Evolutionary conservation across 495 filamentous ascomycete genomes (phyloP), one percentile per base, ranked within the genome.

Genomic region (Hypoxylon crocopeplum): DNA sequence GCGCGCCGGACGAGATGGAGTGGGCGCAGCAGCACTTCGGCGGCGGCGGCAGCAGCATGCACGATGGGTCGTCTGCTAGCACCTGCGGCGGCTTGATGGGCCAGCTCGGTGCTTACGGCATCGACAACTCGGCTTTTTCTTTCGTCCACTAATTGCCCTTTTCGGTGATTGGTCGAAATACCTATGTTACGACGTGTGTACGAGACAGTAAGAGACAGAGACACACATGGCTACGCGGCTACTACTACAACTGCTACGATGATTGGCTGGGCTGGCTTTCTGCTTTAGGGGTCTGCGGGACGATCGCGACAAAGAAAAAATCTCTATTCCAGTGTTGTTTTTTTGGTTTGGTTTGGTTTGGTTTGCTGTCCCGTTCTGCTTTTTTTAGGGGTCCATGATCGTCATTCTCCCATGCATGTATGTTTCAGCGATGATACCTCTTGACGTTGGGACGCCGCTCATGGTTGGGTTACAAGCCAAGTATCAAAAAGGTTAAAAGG

Each of bases 1-100:
- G 70, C 30, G 70, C 72, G 65, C 42, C 72, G 8, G 70, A 72
- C 40, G 71, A 73, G 49, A 66, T 70, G 64, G 68, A 70, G 5
- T 70, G 68, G 68, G 54, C 61, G 29, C 68, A 70, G 30, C 64
- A 68, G 24, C 68, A 68, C 32, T 58, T 66, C 46, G 55, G 58
- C 39, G 51, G 11, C 25, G 45, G 48, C 34, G 27, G 21, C 48
- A 34, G 53, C 15, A 48, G 33, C 42, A 56, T 62, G 36, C 56
- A 64, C 37, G 59, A 59, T 22, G 48, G n/a, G n/a, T n/a, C n/a
- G n/a, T n/a, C 10, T 1, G 45, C 56, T n/a, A 24, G 61, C 22
- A 19, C 25, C 37, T 54, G 53, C 29, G 27, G 37, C 37, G 61
- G 53, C 30, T 24, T 64, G 4, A 59, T 64, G 61, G 46, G 54